Conservation (phyloP, 2,329 filamentous ascomycete species). For the Ramichloridium luteum region DNA sequence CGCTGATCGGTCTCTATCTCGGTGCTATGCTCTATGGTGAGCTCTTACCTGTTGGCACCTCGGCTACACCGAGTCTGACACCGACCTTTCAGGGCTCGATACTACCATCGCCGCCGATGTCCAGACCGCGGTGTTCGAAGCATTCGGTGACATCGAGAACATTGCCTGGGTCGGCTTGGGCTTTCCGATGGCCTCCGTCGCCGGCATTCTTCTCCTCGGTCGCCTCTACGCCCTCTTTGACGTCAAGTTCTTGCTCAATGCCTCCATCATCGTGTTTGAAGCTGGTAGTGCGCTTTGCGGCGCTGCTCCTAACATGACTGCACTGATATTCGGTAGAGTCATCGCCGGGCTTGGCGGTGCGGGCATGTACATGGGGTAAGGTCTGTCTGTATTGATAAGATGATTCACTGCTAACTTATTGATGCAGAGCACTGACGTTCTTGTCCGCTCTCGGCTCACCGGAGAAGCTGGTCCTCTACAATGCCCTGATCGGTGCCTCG, state of each 20-base stretch:
- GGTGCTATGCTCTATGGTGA: neutral
- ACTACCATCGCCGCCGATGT: slow-evolving; percentile 22
- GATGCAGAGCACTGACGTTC: too few relatives aligned
- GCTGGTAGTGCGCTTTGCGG: slow-evolving; percentile 23
- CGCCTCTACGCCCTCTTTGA: slow-evolving; percentile 5
- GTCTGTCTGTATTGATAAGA: too few relatives aligned
- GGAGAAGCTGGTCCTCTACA: slow-evolving; percentile 5
- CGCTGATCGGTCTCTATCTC: neutral
- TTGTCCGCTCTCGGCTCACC: too few relatives aligned
- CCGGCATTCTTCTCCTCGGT: slow-evolving; percentile 9
- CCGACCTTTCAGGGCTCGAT: too few relatives aligned
- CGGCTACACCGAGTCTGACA: too few relatives aligned
- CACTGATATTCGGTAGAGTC: slow-evolving; percentile 24
- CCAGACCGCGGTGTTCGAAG: slow-evolving; percentile 18
- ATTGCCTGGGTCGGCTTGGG: slow-evolving; percentile 22
- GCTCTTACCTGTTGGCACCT: too few relatives aligned
- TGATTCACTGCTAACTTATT: too few relatives aligned
- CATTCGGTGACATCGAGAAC: slow-evolving; percentile 19
- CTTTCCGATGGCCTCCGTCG: slow-evolving; percentile 18
- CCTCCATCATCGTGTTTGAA: slow-evolving; percentile 16
- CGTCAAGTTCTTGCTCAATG: slow-evolving; percentile 5
- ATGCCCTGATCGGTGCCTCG: slow-evolving; percentile 2
- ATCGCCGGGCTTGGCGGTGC: slow-evolving; percentile 34
- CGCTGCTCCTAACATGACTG: slow-evolving; percentile 21
- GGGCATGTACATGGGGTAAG: slow-evolving; percentile 6